Percentiles rank a stretch among this genome's conserved stretches.
phyloP scores from a whole-genome alignment of 495 filamentous ascomycete genomes.

The Talaromyces borbonicus region DNA sequence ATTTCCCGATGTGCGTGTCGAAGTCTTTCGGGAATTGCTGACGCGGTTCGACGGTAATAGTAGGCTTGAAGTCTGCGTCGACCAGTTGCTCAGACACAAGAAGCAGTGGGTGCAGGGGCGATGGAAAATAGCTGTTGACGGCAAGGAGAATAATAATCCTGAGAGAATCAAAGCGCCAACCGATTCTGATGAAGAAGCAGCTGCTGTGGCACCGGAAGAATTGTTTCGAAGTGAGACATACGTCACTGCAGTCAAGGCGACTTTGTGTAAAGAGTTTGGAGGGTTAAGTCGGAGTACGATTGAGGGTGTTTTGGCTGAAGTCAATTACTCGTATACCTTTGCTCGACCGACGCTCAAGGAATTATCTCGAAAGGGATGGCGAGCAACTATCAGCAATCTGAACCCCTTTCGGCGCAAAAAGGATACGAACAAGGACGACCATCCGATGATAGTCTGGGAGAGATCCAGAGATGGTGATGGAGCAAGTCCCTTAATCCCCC shows the following conservation, averaged over 20 bases:
- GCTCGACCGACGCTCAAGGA: slow-evolving; percentile 63
- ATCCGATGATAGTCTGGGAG: slow-evolving; percentile 59
- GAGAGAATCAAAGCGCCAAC: slow-evolving; percentile 3
- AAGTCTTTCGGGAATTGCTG: slow-evolving; percentile 90
- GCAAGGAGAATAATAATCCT: slow-evolving; percentile 12
- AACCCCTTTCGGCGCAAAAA: slow-evolving; percentile 57
- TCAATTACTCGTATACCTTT: slow-evolving; percentile 78
- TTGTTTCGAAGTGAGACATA: slow-evolving; percentile 65
- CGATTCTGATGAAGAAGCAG: slow-evolving; percentile 10
- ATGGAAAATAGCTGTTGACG: slow-evolving; percentile 44
- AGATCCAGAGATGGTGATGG: slow-evolving; percentile 33
- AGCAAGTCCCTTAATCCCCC: slow-evolving; percentile 29
- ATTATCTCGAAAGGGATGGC: slow-evolving; percentile 77
- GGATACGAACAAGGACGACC: slow-evolving; percentile 41
- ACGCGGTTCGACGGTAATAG: slow-evolving; percentile 72
- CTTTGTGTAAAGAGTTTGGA: slow-evolving; percentile 70
- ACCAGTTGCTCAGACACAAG: slow-evolving; percentile 70
- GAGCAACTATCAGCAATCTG: slow-evolving; percentile 65
- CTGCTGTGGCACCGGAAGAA: slow-evolving; percentile 53
- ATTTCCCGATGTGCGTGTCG: slow-evolving; percentile 80
- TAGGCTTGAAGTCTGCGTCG: slow-evolving; percentile 72
- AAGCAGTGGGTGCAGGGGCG: slow-evolving; percentile 65
- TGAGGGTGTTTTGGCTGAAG: slow-evolving; percentile 80
- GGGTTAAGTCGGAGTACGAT: slow-evolving; percentile 69
- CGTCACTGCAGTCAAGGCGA: slow-evolving; percentile 54